phyloP scores from a whole-genome alignment of 1,284 basidiomycete genomes.

The Meripilus lineatus region DNA sequence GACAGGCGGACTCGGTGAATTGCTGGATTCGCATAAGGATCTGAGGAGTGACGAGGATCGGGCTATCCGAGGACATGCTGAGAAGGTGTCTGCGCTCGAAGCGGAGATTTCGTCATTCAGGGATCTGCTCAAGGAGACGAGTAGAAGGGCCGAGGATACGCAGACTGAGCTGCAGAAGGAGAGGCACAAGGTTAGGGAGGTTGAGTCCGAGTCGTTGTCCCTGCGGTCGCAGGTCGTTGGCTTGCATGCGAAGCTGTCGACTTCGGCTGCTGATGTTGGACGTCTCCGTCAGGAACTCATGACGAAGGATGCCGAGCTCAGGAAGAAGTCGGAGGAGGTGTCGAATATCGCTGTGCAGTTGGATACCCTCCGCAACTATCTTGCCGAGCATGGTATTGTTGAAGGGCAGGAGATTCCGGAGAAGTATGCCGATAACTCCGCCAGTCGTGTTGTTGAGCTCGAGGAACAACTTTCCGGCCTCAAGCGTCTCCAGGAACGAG shows the following conservation, averaged over 20 bases:
- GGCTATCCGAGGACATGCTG: conserved; percentile 64
- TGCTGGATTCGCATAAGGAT: conserved; percentile 81
- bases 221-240: conserved; percentile 78
- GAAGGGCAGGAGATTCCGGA: conserved; percentile 64
- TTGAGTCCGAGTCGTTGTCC: conserved; percentile 66
- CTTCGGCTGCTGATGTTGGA: conserved; percentile 67
- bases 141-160: conserved; percentile 64
- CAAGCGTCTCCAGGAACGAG: conserved; percentile 66
- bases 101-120: conserved; percentile 70
- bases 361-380: conserved; percentile 79
- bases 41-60: conserved; percentile 78
- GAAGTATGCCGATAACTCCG: conserved; percentile 41
- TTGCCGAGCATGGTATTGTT: conserved; percentile 84
- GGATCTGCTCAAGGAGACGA: conserved; percentile 74
- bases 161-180: conserved; percentile 71
- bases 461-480: conserved; percentile 74
- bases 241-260: conserved; percentile 74
- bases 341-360: conserved; percentile 76
- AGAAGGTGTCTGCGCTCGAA: conserved; percentile 79
- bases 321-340: conserved; percentile 63
- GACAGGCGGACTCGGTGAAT: conserved; percentile 77
- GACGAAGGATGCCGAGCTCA: conserved; percentile 66
- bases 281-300: conserved; percentile 67
- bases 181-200: conserved; percentile 58
- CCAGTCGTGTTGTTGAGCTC: conserved; percentile 59